Percentiles rank a stretch among this genome's conserved stretches.
Conservation (phyloP, 495 filamentous ascomycete species). For the Poronia punctata region DNA sequence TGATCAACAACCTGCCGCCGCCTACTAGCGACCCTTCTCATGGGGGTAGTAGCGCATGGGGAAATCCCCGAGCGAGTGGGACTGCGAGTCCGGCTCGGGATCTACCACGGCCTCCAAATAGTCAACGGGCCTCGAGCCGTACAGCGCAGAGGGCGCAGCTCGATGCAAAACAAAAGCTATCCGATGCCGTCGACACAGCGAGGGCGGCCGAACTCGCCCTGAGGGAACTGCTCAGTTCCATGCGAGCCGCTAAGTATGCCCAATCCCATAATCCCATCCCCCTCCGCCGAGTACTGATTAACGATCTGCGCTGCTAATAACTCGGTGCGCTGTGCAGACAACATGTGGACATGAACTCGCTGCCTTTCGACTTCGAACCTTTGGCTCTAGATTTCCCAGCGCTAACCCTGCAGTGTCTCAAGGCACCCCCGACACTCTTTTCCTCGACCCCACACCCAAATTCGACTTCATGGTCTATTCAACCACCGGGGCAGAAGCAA, state of each 20-base stretch:
- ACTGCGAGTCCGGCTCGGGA: slow-evolving; percentile 3
- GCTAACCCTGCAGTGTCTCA: slow-evolving; percentile 71
- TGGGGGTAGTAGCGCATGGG: slow-evolving; percentile 16
- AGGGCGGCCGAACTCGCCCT: slow-evolving; percentile 79
- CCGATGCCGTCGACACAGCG: slow-evolving; percentile 61
- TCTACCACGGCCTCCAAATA: slow-evolving; percentile 1
- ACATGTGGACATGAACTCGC: slow-evolving; percentile 37
- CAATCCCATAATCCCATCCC: background rate
- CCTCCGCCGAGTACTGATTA: no score
- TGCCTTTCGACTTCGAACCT: slow-evolving; percentile 77
- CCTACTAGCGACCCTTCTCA: slow-evolving; percentile 25
- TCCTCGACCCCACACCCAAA: slow-evolving; percentile 62
- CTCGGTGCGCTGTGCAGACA: slow-evolving; percentile 26
- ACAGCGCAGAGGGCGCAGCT: slow-evolving; percentile 49
- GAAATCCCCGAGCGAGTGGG: slow-evolving; percentile 1
- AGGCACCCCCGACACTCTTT: slow-evolving; percentile 69
- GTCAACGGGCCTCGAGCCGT: slow-evolving; percentile 36
- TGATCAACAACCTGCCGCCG: slow-evolving; percentile 67
- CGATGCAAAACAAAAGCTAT: slow-evolving; percentile 48
- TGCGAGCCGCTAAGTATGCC: slow-evolving; percentile 72
- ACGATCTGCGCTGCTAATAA: slow-evolving; percentile 5
- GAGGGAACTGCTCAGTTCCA: slow-evolving; percentile 67
- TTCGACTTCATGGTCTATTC: slow-evolving; percentile 64
- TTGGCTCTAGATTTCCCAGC: slow-evolving; percentile 73
- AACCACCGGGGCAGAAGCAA: slow-evolving; percentile 62